These are phyloP conservation scores for Penicillium freii DNA, from an alignment of 2,329 filamentous ascomycete genomes.

Conservation along the genomic window DNA sequence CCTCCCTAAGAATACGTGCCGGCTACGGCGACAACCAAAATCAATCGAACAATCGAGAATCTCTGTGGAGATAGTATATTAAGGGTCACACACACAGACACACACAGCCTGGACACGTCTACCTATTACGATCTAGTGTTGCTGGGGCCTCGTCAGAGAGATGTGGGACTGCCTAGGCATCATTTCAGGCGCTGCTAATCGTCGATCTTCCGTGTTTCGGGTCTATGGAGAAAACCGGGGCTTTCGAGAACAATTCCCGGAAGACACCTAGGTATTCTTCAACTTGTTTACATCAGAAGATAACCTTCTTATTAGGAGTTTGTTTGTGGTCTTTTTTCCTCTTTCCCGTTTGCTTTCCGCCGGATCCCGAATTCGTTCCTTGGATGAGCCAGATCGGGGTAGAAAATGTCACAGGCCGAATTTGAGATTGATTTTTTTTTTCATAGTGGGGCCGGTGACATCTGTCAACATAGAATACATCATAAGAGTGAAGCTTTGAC, in stretches of 20 bases:
- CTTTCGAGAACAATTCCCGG: constrained; percentile 1
- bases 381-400: neutral
- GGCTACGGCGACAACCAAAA: constrained; percentile 1
- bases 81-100: neutral
- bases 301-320: neutral
- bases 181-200: constrained; percentile 4
- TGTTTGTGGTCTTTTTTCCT: constrained; percentile 2
- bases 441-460: neutral
- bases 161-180: neutral
- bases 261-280: neutral
- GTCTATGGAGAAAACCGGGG: constrained; percentile 10
- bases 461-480: constrained; percentile 8
- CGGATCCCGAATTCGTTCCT: constrained; percentile 3
- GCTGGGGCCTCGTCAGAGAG: neutral
- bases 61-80: neutral
- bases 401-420: neutral
- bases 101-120: neutral
- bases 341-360: neutral
- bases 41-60: neutral
- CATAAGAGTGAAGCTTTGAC: neutral
- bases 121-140: neutral
- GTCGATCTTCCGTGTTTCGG: constrained; percentile 23
- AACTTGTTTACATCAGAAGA: constrained; percentile 3
- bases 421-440: neutral
- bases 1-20: neutral